Evolutionary conservation across 2,329 filamentous ascomycete species (phyloP), one percentile per base, ranked within the genome.

Genomic region (Truncatella angustata): DNA sequence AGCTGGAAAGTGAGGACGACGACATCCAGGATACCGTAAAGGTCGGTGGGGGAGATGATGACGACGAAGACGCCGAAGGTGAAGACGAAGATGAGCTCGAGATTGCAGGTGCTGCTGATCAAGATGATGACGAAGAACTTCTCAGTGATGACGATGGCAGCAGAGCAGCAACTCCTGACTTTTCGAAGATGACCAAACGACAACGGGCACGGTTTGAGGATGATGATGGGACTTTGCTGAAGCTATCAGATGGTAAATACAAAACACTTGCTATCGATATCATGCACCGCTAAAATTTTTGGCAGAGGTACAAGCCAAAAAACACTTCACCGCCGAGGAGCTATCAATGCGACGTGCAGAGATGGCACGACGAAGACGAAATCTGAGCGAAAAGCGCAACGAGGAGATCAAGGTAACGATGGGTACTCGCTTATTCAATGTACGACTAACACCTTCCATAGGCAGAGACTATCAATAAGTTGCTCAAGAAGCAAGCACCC

Each of bases 401-500:
- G 81, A 85, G 55, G 81, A 85, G 69, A 81, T 85, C 66, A 84
- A 84, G 76, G 80, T 79, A 72, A 51, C 68, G 53, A 11, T 11
- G 14, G 11, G 9, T 16, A 24, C 21, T 30, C 40, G 9, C 14
- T 2, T 4, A n/a, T 14, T 28, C 4, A n/a, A 24, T 10, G 14
- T 28, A 23, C n/a, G 7, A 28, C 10, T 44, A 18, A 44, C 10
- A 28, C 5, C 16, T 5, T 45, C 53, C 21, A 53, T 60, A 92
- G 88, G 90, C 91, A 81, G 90, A 93, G 75, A 94, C 90, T 0
- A 93, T 94, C 79, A 92, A 94, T 75, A 91, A 92, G 63, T 83
- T 94, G 2, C 82, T 94, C 49, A 91, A 91, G 70, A 91, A 92
- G 66, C 90, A 92, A 67, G 88, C 89, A 1, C 86, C 89, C 21